A percentile compares a stretch with the other conserved stretches of the same genome.
Evolutionary conservation across 768 basidiomycete species (phyloP).

Genomic region (Clitopilus hobsonii): DNA sequence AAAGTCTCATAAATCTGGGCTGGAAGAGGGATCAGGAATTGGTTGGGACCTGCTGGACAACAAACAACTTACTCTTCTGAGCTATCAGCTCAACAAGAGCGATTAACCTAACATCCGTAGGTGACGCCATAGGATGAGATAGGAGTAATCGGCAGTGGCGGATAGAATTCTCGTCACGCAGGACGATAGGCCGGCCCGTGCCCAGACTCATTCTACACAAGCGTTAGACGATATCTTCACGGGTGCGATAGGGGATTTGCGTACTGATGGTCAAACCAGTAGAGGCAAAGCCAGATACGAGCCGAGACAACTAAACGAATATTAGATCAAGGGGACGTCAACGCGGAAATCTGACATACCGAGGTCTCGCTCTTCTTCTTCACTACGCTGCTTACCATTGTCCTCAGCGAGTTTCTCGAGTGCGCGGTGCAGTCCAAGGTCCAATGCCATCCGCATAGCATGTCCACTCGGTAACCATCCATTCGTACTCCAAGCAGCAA

Average conservation of each 20-base stretch:
- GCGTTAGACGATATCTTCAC: conserved; percentile 6
- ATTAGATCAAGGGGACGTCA: conserved; percentile 1
- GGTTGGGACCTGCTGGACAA: not conserved
- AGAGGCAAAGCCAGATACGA: conserved; percentile 90
- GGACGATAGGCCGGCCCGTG: conserved; percentile 84
- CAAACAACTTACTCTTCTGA: conserved; percentile 68
- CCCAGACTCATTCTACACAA: conserved; percentile 77
- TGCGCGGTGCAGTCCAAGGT: conserved; percentile 89
- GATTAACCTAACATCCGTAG: conserved; percentile 85
- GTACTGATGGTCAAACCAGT: conserved; percentile 95
- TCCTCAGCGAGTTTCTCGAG: conserved; percentile 86
- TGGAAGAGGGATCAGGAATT: conserved; percentile 25
- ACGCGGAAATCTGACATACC: conserved; percentile 38
- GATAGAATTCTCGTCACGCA: conserved; percentile 87
- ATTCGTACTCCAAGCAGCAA: conserved; percentile 92
- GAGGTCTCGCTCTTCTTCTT: conserved; percentile 85
- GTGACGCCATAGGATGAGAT: conserved; percentile 80
- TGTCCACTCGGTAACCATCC: conserved; percentile 96
- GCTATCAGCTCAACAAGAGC: conserved; percentile 87
- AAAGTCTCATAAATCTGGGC: conserved; percentile 94
- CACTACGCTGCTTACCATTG: conserved; percentile 56
- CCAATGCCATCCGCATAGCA: conserved; percentile 93
- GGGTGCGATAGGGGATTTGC: conserved; percentile 21
- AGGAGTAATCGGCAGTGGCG: conserved; percentile 79
- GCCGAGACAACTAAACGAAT: conserved; percentile 72